A percentile compares a stretch with the other conserved stretches of the same genome.
phyloP scores from a whole-genome alignment of 495 filamentous ascomycete species.

The Talaromyces thailandensis region DNA sequence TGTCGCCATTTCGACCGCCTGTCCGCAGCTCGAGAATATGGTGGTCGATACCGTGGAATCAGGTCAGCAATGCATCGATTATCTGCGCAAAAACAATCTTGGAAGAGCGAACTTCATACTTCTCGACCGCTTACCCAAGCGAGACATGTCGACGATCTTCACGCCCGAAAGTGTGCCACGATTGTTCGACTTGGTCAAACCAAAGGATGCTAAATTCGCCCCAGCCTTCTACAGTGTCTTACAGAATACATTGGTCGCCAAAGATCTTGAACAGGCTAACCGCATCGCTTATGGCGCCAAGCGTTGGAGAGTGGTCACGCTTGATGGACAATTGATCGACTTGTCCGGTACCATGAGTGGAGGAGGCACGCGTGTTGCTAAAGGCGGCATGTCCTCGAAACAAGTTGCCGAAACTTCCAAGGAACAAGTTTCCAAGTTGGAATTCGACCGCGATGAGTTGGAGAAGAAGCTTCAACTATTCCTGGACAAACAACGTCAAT shows the following conservation, averaged over 20 bases:
- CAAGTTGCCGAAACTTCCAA: slow-evolving; percentile 74
- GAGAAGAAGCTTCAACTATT: slow-evolving; percentile 74
- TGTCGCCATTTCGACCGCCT: slow-evolving; percentile 93
- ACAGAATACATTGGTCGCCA: slow-evolving; percentile 88
- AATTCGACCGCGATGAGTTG: slow-evolving; percentile 73
- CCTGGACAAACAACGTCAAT: slow-evolving; percentile 66
- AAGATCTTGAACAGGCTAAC: slow-evolving; percentile 87
- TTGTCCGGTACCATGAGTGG: slow-evolving; percentile 97
- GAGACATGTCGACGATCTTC: slow-evolving; percentile 66
- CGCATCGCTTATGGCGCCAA: slow-evolving; percentile 89
- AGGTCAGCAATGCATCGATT: slow-evolving; percentile 95
- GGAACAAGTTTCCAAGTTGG: slow-evolving; percentile 80
- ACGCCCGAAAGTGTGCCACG: slow-evolving; percentile 90
- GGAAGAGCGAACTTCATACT: slow-evolving; percentile 97
- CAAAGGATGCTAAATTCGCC: slow-evolving; percentile 78
- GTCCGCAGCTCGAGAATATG: slow-evolving; percentile 83
- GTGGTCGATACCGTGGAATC: slow-evolving; percentile 92
- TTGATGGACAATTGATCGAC: slow-evolving; percentile 92
- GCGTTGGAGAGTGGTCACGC: slow-evolving; percentile 91
- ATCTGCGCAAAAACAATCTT: slow-evolving; percentile 92
- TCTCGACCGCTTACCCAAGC: slow-evolving; percentile 70
- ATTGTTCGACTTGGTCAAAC: slow-evolving; percentile 84
- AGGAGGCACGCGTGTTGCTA: slow-evolving; percentile 80
- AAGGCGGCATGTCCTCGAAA: slow-evolving; percentile 92
- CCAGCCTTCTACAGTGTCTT: slow-evolving; percentile 91